Evolutionary conservation across 2,329 filamentous ascomycete genomes (phyloP).

Genomic region (Colletotrichum truncatum): DNA sequence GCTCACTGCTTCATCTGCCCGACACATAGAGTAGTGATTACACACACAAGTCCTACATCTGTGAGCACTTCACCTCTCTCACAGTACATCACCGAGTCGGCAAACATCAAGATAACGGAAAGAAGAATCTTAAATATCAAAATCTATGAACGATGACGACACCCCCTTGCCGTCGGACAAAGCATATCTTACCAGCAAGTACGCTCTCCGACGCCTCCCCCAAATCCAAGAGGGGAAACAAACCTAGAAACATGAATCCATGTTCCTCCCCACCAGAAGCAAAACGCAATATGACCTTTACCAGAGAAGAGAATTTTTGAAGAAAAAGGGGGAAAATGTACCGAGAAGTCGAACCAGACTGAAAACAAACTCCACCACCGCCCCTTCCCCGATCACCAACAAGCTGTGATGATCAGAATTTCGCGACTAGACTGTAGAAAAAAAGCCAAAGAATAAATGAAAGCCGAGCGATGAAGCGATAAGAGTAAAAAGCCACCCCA

Average conservation of each 20-base stretch:
- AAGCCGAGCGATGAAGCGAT: not conserved
- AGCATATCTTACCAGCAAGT: constrained; percentile 28
- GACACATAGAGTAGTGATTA: too few relatives aligned
- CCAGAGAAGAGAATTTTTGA: not conserved
- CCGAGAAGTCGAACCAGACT: constrained; percentile 2
- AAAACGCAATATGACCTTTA: not conserved
- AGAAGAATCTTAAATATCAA: constrained; percentile 1
- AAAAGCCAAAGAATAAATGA: not conserved
- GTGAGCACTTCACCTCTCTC: too few relatives aligned
- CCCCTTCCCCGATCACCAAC: not conserved
- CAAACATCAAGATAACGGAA: not conserved
- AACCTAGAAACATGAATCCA: not conserved
- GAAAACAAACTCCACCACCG: not conserved
- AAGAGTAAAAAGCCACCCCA: constrained; percentile 24
- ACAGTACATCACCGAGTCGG: too few relatives aligned
- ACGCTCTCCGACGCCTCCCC: constrained; percentile 28
- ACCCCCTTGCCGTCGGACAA: constrained; percentile 1
- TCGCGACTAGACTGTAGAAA: not conserved
- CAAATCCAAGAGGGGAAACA: not conserved
- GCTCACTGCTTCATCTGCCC: too few relatives aligned
- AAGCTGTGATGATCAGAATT: too few relatives aligned
- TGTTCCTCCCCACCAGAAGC: not conserved
- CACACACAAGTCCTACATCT: too few relatives aligned
- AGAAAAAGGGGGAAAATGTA: constrained; percentile 4
- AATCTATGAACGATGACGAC: constrained; percentile 11